Conservation (phyloP, 2,329 filamentous ascomycete species). For the Colletotrichum costaricense region DNA sequence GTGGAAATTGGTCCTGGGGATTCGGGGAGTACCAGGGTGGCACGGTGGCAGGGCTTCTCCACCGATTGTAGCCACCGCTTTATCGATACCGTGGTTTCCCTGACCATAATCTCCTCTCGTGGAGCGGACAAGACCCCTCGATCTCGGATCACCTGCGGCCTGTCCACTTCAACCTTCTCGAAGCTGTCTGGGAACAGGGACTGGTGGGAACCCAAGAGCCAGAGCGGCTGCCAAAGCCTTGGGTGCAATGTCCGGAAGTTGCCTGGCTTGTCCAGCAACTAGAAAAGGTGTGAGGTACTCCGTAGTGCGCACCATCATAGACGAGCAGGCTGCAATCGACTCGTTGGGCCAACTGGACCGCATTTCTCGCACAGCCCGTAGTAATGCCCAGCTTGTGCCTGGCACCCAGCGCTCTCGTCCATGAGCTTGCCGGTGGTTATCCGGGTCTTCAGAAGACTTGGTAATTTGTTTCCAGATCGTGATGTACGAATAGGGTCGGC, state of each 20-base stretch:
- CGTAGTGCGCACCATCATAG: not conserved
- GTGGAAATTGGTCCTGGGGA: conserved; percentile 19
- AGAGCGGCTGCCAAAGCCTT: not conserved
- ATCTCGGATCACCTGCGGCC: conserved; percentile 7
- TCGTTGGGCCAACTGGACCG: not conserved
- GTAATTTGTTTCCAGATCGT: not conserved
- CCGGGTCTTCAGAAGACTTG: not conserved
- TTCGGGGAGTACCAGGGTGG: not conserved
- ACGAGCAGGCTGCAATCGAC: not conserved
- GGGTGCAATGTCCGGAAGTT: not conserved
- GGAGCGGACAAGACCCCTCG: conserved; percentile 6
- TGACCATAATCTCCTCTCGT: not conserved
- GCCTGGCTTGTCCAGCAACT: not conserved
- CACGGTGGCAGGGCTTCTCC: not conserved
- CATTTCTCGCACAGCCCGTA: conserved; percentile 13
- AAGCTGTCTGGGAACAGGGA: conserved; percentile 25
- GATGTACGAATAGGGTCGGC: not conserved
- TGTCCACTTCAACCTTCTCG: conserved; percentile 31
- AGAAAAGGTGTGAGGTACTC: not conserved
- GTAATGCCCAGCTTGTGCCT: not conserved
- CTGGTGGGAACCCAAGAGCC: not conserved
- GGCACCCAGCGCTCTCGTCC: not conserved
- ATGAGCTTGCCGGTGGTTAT: not conserved
- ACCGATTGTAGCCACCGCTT: not conserved
- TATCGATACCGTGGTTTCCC: conserved; percentile 16